phyloP scores from a whole-genome alignment of 2,329 filamentous ascomycete species.

The Pseudogymnoascus sp. region DNA sequence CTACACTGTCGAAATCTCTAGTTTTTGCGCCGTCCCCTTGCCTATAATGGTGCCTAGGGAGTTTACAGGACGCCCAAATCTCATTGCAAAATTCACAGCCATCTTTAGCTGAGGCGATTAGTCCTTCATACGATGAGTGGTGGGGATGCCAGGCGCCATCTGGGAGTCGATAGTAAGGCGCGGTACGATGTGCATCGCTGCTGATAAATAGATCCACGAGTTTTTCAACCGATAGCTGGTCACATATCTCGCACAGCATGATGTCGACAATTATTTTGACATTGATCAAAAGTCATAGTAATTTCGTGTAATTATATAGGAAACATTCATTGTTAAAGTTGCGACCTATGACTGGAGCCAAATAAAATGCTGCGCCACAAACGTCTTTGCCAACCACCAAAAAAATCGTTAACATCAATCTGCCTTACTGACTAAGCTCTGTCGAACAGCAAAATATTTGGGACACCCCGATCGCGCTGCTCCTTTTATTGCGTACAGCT shows the following conservation, averaged over 20 bases:
- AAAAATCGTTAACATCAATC: not conserved
- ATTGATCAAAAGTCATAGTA: not conserved
- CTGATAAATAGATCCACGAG: not conserved
- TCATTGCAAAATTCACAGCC: not conserved
- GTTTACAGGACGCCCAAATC: not conserved
- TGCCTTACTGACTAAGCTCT: not conserved
- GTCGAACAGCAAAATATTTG: not conserved
- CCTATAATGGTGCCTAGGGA: not conserved
- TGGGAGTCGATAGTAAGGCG: constrained; percentile 1
- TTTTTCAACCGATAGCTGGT: not conserved
- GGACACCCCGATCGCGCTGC: not conserved
- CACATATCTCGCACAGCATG: constrained; percentile 2
- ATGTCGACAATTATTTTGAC: not conserved
- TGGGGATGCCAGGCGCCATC: not conserved
- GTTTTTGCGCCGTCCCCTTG: not conserved
- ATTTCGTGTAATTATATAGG: not conserved
- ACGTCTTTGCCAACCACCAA: not conserved
- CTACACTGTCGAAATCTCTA: not conserved
- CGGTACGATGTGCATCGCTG: not conserved
- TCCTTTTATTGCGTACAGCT: not conserved
- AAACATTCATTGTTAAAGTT: not conserved
- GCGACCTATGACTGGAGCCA: not conserved
- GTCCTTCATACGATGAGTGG: not conserved
- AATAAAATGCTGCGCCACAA: not conserved
- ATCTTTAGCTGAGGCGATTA: not conserved